phyloP scores from a whole-genome alignment of 495 filamentous ascomycete genomes.

The Aspergillus leporis region DNA sequence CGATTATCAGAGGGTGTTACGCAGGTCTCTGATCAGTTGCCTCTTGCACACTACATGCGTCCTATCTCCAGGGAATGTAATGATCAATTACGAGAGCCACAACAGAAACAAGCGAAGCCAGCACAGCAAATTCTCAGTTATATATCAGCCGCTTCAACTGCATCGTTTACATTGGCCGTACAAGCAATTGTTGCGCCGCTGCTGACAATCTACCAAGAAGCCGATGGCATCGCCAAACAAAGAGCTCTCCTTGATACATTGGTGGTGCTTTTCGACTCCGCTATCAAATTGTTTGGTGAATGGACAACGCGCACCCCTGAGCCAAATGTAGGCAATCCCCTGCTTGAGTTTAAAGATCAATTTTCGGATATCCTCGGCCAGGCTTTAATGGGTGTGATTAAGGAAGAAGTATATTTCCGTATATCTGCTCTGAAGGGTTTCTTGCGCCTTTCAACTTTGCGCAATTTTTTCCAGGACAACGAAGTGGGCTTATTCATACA shows the following conservation, averaged over 20 bases:
- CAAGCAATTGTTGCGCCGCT: conserved; percentile 59
- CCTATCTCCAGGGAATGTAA: conserved; percentile 70
- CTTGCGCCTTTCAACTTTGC: conserved; percentile 54
- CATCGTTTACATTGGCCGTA: conserved; percentile 55
- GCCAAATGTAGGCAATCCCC: conserved; percentile 46
- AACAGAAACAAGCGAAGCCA: conserved; percentile 73
- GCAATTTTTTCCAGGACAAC: conserved; percentile 60
- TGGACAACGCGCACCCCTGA: conserved; percentile 49
- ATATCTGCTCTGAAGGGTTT: conserved; percentile 61
- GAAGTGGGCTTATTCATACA: conserved; percentile 65
- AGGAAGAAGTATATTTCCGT: conserved; percentile 67
- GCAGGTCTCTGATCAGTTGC: conserved; percentile 47
- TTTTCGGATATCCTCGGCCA: conserved; percentile 61
- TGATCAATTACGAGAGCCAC: conserved; percentile 71
- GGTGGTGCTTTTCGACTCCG: conserved; percentile 57
- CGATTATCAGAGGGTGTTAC: conserved; percentile 56
- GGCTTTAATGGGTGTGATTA: conserved; percentile 60
- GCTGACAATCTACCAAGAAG: conserved; percentile 62
- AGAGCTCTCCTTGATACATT: conserved; percentile 66
- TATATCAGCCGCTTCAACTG: conserved; percentile 54
- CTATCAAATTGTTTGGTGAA: conserved; percentile 56
- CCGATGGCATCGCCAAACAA: conserved; percentile 66
- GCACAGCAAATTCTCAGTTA: conserved; percentile 62
- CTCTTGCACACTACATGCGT: conserved; percentile 61
- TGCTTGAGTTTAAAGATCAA: conserved; percentile 60